Percentiles rank a stretch among this genome's conserved stretches.
Conservation (phyloP, 1,139 yeast species). For the Taphrina wiesneri region DNA sequence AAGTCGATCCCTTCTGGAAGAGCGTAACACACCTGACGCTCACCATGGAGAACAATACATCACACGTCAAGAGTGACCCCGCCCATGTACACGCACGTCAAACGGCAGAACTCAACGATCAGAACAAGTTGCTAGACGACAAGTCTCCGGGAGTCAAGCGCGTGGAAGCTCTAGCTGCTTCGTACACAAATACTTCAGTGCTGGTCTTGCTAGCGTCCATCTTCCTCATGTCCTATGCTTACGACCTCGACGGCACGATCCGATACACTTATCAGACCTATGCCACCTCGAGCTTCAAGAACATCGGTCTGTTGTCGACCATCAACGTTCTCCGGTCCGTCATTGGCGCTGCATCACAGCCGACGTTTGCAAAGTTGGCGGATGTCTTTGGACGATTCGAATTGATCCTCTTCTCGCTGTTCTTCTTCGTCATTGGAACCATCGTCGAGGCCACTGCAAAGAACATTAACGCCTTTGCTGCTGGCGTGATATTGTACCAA, state of each 20-base stretch:
- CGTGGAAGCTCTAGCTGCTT: conserved; percentile 24
- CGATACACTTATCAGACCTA: conserved; percentile 48
- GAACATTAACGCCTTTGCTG: conserved; percentile 66
- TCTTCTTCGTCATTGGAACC: conserved; percentile 69
- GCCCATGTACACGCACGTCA: not conserved
- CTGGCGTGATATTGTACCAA: conserved; percentile 70
- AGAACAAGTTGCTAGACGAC: conserved; percentile 11
- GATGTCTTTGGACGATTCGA: conserved; percentile 51
- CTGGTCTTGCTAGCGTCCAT: conserved; percentile 38
- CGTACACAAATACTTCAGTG: conserved; percentile 22
- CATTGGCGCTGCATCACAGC: conserved; percentile 49
- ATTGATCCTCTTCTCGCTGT: conserved; percentile 54
- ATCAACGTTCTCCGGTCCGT: conserved; percentile 50
- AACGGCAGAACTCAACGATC: not conserved
- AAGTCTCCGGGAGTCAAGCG: conserved; percentile 33
- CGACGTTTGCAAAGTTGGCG: conserved; percentile 50
- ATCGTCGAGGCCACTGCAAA: conserved; percentile 68
- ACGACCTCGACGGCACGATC: conserved; percentile 49
- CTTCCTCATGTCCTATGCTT: conserved; percentile 49
- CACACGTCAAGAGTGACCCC: not conserved
- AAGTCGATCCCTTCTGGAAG: not conserved
- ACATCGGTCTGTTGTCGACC: conserved; percentile 49
- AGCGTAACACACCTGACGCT: not conserved
- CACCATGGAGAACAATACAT: not conserved
- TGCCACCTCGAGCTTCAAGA: conserved; percentile 49